These are phyloP conservation scores for Prunus armeniaca DNA, from an alignment of 306 rosid species.

Conservation along the genomic window DNA sequence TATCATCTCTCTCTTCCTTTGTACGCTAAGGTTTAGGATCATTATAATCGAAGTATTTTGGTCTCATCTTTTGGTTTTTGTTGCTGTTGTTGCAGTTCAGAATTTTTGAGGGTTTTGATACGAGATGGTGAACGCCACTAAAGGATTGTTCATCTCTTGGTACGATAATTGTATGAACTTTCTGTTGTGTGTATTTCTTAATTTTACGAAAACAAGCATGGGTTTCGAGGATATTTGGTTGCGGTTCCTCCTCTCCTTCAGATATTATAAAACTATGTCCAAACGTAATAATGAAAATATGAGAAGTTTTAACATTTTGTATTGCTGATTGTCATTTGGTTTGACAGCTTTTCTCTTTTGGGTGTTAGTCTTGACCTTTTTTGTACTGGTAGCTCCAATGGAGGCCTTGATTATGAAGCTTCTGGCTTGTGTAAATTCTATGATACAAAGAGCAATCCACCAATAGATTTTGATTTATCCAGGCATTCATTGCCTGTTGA, in stretches of 20 bases:
- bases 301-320: not conserved
- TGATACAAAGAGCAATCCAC: not conserved
- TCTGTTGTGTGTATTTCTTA: not conserved
- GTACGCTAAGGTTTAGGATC: not conserved
- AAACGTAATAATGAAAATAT: not conserved
- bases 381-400: not conserved
- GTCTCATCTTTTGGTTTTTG: conserved; percentile 6
- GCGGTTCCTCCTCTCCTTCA: not conserved
- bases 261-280: not conserved
- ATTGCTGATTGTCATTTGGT: not conserved
- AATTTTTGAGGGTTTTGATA: not conserved
- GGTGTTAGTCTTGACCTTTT: not conserved
- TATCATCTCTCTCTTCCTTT: too few relatives aligned
- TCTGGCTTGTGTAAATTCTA: not conserved
- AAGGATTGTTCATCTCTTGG: conserved; percentile 56
- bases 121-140: conserved; percentile 50
- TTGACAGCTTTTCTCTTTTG: not conserved
- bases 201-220: not conserved
- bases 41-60: not conserved
- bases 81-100: conserved; percentile 23
- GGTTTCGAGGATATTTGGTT: not conserved
- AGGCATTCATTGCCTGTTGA: too few relatives aligned
- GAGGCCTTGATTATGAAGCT: not conserved
- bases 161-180: conserved; percentile 14
- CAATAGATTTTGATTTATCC: not conserved